Conservation (phyloP, 441 rosid genomes). For the Populus hybrid region DNA sequence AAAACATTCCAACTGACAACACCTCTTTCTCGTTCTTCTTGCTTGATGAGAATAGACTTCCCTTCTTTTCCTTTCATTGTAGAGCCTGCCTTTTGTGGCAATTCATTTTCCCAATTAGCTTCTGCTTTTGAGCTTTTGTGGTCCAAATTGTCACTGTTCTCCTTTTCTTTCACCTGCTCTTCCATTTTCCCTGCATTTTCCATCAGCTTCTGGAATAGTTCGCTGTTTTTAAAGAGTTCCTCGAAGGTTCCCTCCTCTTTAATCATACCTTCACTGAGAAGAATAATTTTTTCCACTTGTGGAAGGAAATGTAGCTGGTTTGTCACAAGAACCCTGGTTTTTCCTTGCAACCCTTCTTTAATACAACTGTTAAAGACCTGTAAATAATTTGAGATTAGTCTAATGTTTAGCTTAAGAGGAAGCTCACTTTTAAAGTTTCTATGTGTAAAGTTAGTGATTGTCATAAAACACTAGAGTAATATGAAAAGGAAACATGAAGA, state of each 20-base stretch:
- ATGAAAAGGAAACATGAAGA: background rate
- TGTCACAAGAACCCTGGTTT: conserved; percentile 92
- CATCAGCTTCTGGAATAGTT: conserved; percentile 79
- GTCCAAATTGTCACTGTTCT: conserved; percentile 24
- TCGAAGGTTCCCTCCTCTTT: conserved; percentile 91
- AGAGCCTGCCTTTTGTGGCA: conserved; percentile 28
- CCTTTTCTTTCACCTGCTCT: conserved; percentile 30
- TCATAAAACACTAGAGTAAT: background rate
- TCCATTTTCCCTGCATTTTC: conserved; percentile 98
- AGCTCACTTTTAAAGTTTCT: conserved; percentile 2
- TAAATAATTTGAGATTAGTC: conserved; percentile 26
- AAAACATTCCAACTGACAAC: conserved; percentile 86
- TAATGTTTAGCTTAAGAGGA: conserved; percentile 4
- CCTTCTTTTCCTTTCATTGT: conserved; percentile 51
- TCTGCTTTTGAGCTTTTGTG: conserved; percentile 29
- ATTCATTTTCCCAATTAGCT: conserved; percentile 32
- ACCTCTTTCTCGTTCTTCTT: conserved; percentile 94
- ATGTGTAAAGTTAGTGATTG: background rate
- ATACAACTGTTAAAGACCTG: conserved; percentile 92
- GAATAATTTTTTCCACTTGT: conserved; percentile 71
- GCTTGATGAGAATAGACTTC: conserved; percentile 79
- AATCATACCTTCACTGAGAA: conserved; percentile 70
- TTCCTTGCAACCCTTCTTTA: conserved; percentile 70
- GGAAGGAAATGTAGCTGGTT: conserved; percentile 99
- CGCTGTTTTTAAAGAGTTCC: conserved; percentile 69